Percentiles rank a stretch among this genome's conserved stretches.
Conservation (phyloP, 2,329 filamentous ascomycete genomes). For the Arthroderma sp. region DNA sequence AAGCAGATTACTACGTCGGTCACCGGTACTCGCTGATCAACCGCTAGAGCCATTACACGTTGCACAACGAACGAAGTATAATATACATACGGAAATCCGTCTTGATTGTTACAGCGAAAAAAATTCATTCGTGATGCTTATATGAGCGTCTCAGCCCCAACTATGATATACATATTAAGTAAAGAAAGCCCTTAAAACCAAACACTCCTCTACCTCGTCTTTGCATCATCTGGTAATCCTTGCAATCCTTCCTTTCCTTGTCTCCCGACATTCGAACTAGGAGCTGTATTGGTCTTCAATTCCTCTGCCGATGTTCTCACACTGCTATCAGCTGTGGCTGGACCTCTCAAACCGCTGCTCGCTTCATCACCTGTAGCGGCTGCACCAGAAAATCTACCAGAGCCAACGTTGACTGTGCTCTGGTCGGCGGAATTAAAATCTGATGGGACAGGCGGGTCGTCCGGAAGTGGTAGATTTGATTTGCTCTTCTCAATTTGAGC, state of each 20-base stretch:
- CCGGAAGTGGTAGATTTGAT: constrained; percentile 60
- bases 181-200: no score
- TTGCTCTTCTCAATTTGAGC: not conserved
- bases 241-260: constrained; percentile 46
- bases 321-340: constrained; percentile 45
- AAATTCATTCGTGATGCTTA: no score
- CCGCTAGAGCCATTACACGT: no score
- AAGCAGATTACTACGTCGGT: no score
- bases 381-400: constrained; percentile 33
- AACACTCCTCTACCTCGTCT: constrained; percentile 26
- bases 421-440: constrained; percentile 65
- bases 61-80: no score
- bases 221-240: constrained; percentile 47
- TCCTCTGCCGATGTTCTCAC: constrained; percentile 36
- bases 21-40: no score
- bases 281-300: constrained; percentile 41
- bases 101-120: no score
- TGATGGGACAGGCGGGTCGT: constrained; percentile 56
- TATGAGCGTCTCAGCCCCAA: no score
- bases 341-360: constrained; percentile 40
- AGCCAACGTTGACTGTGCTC: constrained; percentile 56
- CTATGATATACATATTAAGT: no score
- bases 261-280: constrained; percentile 41
- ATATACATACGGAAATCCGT: no score
- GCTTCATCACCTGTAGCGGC: not conserved